Evolutionary conservation across 345 rosid genomes (phyloP), one percentile per base, ranked within the genome.

Genomic region (Ceriops tagal): DNA sequence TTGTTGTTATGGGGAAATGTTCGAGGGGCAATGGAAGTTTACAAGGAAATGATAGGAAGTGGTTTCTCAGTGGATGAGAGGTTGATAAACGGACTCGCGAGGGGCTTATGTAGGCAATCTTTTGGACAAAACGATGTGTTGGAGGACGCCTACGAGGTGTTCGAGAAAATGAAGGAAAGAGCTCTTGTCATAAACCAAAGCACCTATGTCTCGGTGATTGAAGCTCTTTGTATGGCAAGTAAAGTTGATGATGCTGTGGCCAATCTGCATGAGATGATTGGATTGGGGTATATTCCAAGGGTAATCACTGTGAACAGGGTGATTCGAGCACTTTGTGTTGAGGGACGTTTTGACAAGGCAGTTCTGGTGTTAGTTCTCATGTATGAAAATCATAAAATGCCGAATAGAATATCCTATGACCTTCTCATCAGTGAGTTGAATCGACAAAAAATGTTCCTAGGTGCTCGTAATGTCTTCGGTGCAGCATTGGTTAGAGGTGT

Each of bases 401-500:
- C 84, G 3, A 73, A 70, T 56, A 72, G 75, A 62, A 70, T 73
- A 58, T 78, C 77, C 1, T 83, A 72, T 47, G 81, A 85, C 53
- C 51, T 72, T 5, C 59, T 87, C 60, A 78, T 89, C 64, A 69
- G 62, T n/a, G 84, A 83, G 78, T 64, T 87, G 35, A 85, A 83
- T 66, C 66, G 69, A 53, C 83, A 75, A 58, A 77, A 75, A 49
- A 56, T 51, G 73, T 70, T 62, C 31, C 5, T 62, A 30, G 71
- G 60, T 27, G 88, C 90, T 1, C 24, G 77, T 61, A 74, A 55
- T 65, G 78, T 87, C 11, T 85, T 82, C 49, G 85, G 87, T 34
- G 80, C 78, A 21, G 89, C 95, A 21, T 21, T 89, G 71, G 85
- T 85, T 73, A 84, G 73, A 67, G 91, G 91, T 2, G 58, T 80